These are phyloP conservation scores for Hanseniaspora singularis DNA, from an alignment of 805 yeast genomes.

Conservation along the genomic window DNA sequence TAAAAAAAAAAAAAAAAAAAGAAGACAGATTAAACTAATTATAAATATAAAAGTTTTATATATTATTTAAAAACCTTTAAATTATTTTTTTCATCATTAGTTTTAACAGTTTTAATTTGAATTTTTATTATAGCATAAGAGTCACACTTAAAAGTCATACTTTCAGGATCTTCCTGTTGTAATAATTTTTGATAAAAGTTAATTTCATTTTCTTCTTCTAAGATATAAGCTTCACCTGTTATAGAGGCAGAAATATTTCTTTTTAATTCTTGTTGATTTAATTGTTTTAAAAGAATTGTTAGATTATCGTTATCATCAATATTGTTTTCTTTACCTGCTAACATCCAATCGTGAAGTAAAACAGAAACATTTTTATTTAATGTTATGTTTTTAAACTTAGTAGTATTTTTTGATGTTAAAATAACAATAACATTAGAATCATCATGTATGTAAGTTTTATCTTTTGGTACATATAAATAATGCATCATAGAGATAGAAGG, in stretches of 20 bases:
- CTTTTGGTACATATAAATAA: constrained; percentile 51
- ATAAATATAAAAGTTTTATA: background rate
- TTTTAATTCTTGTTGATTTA: constrained; percentile 70
- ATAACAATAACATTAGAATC: constrained; percentile 45
- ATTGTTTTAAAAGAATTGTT: constrained; percentile 51
- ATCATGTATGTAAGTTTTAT: constrained; percentile 30
- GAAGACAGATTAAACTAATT: background rate
- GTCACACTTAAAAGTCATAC: constrained; percentile 28
- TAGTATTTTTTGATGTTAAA: constrained; percentile 59
- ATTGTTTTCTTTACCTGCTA: constrained; percentile 29
- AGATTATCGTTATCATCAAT: constrained; percentile 31
- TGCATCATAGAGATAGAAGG: constrained; percentile 92
- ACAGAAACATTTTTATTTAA: constrained; percentile 69
- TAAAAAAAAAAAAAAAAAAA: background rate
- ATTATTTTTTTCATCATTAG: constrained; percentile 67
- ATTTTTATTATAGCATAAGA: constrained; percentile 57
- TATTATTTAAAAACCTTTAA: constrained; percentile 18
- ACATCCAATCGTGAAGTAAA: constrained; percentile 83
- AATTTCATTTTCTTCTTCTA: constrained; percentile 37
- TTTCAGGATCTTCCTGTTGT: constrained; percentile 54
- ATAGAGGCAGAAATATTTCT: constrained; percentile 46
- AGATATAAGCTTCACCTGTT: constrained; percentile 53
- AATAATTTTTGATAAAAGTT: constrained; percentile 51
- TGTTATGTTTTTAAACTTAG: constrained; percentile 57
- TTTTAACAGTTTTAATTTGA: constrained; percentile 53